A percentile compares a stretch with the other conserved stretches of the same genome.
phyloP scores from a whole-genome alignment of 129 eudicot species.

The Flaveria linearis region DNA sequence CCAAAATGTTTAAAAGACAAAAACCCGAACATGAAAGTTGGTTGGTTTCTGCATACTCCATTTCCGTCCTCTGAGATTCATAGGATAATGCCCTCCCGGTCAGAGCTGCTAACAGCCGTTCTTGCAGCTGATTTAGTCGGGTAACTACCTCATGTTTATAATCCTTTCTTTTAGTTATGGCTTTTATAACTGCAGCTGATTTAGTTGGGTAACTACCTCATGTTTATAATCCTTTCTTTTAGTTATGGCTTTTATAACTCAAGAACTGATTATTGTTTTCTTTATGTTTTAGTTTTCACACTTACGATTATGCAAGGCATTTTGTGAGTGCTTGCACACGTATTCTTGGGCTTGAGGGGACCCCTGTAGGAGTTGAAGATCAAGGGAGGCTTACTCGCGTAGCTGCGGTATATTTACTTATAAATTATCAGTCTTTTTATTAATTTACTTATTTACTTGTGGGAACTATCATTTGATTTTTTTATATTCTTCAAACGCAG shows the following conservation, averaged over 20 bases:
- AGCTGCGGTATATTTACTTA: conserved; percentile 57
- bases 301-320: conserved; percentile 86
- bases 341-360: conserved; percentile 85
- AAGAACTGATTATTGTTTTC: not conserved
- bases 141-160: conserved; percentile 30
- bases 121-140: conserved; percentile 91
- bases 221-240: not conserved
- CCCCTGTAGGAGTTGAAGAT: conserved; percentile 90
- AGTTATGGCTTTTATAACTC: not conserved
- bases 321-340: conserved; percentile 90
- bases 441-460: conserved; percentile 15
- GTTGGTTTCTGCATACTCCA: conserved; percentile 94
- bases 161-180: not conserved
- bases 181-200: not conserved
- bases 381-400: conserved; percentile 89
- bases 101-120: conserved; percentile 77
- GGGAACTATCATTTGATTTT: not conserved
- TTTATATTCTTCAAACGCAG: conserved; percentile 42
- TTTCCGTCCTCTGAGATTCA: conserved; percentile 89
- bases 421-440: conserved; percentile 1
- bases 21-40: conserved; percentile 68
- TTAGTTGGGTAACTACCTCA: too few species aligned
- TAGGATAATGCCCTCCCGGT: conserved; percentile 72
- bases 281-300: conserved; percentile 62
- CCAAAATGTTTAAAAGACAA: conserved; percentile 72